Evolutionary conservation across 1,284 basidiomycete species (phyloP).

Genomic region (Coriolopsis trogii): DNA sequence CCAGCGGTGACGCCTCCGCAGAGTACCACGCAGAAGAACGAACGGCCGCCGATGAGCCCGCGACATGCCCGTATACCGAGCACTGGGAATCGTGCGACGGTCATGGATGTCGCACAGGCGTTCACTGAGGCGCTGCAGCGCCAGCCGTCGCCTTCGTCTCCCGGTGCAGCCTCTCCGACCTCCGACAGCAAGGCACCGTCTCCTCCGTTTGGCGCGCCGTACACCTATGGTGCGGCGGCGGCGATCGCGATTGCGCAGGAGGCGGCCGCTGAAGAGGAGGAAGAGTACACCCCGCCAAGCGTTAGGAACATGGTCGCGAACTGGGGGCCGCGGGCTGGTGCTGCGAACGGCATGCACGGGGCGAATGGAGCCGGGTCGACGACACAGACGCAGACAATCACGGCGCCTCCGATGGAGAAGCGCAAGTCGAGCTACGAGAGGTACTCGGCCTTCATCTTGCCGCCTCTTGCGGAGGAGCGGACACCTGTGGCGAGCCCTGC

Average conservation of each 20-base stretch:
- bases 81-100: constrained; percentile 67
- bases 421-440: constrained; percentile 68
- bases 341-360: neutral
- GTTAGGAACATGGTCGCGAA: constrained; percentile 30
- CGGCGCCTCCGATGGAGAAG: constrained; percentile 44
- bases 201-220: constrained; percentile 3
- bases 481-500: constrained; percentile 62
- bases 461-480: constrained; percentile 66
- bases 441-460: constrained; percentile 62
- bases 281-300: constrained; percentile 22
- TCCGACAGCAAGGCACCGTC: constrained; percentile 2
- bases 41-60: constrained; percentile 27
- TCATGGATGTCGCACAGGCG: constrained; percentile 76
- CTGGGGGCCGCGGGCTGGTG: constrained; percentile 20
- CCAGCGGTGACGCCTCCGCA: constrained; percentile 18
- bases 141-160: constrained; percentile 4
- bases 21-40: constrained; percentile 17
- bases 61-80: constrained; percentile 62
- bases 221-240: neutral
- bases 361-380: neutral
- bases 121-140: constrained; percentile 41
- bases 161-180: constrained; percentile 2
- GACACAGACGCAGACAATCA: neutral
- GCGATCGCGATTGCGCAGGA: too few species aligned
- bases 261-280: constrained; percentile 19